Evolutionary conservation across 2,329 filamentous ascomycete genomes (phyloP), one percentile per base, ranked within the genome.

Genomic region (Albophoma yamanashiensis): DNA sequence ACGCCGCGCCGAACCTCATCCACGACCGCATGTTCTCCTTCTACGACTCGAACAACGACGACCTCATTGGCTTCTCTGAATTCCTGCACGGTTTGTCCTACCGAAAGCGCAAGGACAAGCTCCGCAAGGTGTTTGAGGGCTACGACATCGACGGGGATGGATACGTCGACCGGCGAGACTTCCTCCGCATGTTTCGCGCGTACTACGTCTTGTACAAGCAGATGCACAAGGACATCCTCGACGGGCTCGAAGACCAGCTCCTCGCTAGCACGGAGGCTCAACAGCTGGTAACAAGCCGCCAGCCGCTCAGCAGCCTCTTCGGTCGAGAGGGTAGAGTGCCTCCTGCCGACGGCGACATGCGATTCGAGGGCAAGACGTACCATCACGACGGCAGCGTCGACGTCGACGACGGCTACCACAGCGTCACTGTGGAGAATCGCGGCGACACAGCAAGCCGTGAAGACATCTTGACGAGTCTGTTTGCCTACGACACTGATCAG

Each of bases 1-100:
- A 91, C 59, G 85, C 89, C 14, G 82, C 88, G 0, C 91, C 93
- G 1, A 97, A 95, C 70, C 83, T 96, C 17, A 90, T 99, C 61
- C 94, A 96, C 69, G 93, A 99, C 71, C 89, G 94, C 65, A 94
- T 97, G 83, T 99, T 97, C 74, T 85, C 89, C 57, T 97, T 97
- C 72, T 99, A 97, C 72, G 94, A 99, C 73, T 89, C 87, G 39
- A 93, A 97, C 71, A 82, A 85, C 50, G 91, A 99, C 70, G 89
- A 89, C 27, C 78, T 96, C 9, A 97, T 99, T 67, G 89, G 90
- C 9, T 97, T 99, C 66, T 83, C 91, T 56, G 94, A 99, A 71
- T 99, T 97, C 69, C 76, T 97, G 31, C 85, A 88, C 60, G 94
- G 91, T 0, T 79, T 97, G 56, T 87, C 91, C 5, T 88, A 86